These are phyloP conservation scores for Oryza meridionalis DNA, from an alignment of 176 grass and related monocot species.

Conservation along the genomic window DNA sequence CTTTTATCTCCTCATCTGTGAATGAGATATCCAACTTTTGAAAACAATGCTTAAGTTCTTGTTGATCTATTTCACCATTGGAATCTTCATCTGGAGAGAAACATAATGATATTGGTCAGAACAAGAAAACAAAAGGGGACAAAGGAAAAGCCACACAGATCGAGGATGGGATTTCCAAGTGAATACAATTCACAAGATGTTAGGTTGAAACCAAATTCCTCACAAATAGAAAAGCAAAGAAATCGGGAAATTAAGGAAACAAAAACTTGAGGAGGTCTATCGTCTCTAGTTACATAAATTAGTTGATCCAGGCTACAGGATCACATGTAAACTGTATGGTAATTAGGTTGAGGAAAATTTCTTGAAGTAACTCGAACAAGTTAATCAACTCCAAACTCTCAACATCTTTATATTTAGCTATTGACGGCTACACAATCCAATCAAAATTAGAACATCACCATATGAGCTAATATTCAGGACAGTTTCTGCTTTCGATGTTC, in stretches of 20 bases:
- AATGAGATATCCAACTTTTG: slow-evolving; percentile 79
- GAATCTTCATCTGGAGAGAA: slow-evolving; percentile 86
- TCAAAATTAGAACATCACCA: background rate
- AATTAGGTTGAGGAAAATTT: background rate
- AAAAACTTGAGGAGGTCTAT: background rate
- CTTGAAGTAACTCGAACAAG: background rate
- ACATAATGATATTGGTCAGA: background rate
- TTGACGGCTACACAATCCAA: background rate
- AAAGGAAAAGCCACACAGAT: background rate
- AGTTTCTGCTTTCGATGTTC: background rate
- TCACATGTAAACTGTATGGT: background rate
- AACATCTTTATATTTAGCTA: background rate
- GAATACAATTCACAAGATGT: background rate
- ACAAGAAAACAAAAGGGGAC: background rate
- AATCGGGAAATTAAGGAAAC: background rate
- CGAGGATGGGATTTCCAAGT: background rate
- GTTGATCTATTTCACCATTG: slow-evolving; percentile 92
- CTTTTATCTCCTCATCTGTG: slow-evolving; percentile 77
- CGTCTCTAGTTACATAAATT: background rate
- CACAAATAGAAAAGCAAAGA: background rate
- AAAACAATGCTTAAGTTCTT: slow-evolving; percentile 85
- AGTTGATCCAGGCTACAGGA: background rate
- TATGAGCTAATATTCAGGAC: background rate
- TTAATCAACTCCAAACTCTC: slow-evolving; percentile 3
- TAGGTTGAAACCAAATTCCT: background rate